Evolutionary conservation across 371 early-diverging fungal species (phyloP).

Genomic region (Mucor sp.): DNA sequence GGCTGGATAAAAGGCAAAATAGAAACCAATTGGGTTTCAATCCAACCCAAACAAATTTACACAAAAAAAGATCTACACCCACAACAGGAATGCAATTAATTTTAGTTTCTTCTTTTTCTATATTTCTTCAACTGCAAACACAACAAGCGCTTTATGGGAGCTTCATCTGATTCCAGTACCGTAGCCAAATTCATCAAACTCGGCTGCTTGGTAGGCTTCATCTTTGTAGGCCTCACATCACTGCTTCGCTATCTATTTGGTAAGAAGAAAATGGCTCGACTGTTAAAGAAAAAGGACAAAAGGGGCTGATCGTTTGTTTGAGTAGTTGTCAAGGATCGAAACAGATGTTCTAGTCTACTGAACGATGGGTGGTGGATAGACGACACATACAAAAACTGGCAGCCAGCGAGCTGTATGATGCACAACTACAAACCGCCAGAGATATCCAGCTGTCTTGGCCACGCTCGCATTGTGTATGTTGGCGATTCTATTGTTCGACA

Average conservation of each 20-base stretch:
- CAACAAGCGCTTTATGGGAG: background rate
- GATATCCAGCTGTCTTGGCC: conserved; percentile 47
- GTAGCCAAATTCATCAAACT: background rate
- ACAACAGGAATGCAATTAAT: background rate
- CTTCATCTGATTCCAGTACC: background rate
- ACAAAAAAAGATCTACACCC: background rate
- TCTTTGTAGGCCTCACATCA: background rate
- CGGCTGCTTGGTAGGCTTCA: background rate
- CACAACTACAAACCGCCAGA: conserved; percentile 52
- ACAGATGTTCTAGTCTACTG: conserved; percentile 47
- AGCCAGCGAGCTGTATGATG: conserved; percentile 66
- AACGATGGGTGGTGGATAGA: conserved; percentile 57
- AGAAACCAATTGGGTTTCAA: background rate
- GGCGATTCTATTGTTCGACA: conserved; percentile 74
- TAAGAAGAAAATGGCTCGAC: too few relatives aligned
- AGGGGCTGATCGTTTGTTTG: background rate
- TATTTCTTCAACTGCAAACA: background rate
- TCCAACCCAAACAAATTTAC: background rate
- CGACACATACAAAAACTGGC: conserved; percentile 49
- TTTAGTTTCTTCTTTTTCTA: background rate
- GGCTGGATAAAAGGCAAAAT: background rate
- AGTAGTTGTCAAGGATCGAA: conserved; percentile 44
- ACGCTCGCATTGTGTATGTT: conserved; percentile 56
- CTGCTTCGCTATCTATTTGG: background rate
- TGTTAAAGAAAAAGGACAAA: too few relatives aligned